A percentile compares a stretch with the other conserved stretches of the same genome.
phyloP scores from a whole-genome alignment of 768 basidiomycete genomes.

The Calocybe gangraenosa region DNA sequence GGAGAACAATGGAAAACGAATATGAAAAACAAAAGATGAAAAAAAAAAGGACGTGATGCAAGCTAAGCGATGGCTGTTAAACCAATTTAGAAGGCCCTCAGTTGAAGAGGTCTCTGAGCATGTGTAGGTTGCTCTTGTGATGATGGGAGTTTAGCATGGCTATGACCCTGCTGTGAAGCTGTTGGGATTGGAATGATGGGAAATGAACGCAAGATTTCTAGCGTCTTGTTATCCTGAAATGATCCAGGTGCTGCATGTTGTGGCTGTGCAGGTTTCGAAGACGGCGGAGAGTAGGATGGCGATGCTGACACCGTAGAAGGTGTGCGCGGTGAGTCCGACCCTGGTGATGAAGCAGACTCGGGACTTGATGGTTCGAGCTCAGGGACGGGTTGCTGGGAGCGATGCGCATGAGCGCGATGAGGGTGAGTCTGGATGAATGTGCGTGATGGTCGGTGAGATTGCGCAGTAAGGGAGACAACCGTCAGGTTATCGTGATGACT shows the following conservation, averaged over 20 bases:
- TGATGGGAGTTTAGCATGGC: slow-evolving; percentile 10
- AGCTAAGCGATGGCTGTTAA: no score
- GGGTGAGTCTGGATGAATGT: slow-evolving; percentile 15
- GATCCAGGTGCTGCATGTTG: slow-evolving; percentile 19
- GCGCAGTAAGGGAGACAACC: slow-evolving; percentile 20
- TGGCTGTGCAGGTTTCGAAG: slow-evolving; percentile 14
- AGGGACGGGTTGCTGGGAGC: slow-evolving; percentile 25
- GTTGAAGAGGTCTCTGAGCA: slow-evolving; percentile 11
- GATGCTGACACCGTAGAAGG: slow-evolving; percentile 23
- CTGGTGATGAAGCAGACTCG: slow-evolving; percentile 31
- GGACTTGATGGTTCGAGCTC: slow-evolving; percentile 40
- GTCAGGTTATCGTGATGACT: slow-evolving; percentile 40
- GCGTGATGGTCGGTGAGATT: slow-evolving; percentile 19
- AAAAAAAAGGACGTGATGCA: no score
- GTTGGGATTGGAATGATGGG: slow-evolving; percentile 37
- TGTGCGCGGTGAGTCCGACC: slow-evolving; percentile 21
- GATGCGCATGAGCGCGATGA: slow-evolving; percentile 8
- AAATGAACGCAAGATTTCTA: slow-evolving; percentile 45
- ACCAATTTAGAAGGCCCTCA: not conserved
- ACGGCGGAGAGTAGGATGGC: slow-evolving; percentile 16
- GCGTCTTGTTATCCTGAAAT: slow-evolving; percentile 27
- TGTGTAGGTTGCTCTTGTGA: slow-evolving; percentile 14
- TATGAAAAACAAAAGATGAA: no score
- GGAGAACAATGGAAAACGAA: not conserved
- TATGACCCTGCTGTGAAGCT: slow-evolving; percentile 18